phyloP scores from a whole-genome alignment of 2,329 filamentous ascomycete species.

The Stylonectria norvegica region DNA sequence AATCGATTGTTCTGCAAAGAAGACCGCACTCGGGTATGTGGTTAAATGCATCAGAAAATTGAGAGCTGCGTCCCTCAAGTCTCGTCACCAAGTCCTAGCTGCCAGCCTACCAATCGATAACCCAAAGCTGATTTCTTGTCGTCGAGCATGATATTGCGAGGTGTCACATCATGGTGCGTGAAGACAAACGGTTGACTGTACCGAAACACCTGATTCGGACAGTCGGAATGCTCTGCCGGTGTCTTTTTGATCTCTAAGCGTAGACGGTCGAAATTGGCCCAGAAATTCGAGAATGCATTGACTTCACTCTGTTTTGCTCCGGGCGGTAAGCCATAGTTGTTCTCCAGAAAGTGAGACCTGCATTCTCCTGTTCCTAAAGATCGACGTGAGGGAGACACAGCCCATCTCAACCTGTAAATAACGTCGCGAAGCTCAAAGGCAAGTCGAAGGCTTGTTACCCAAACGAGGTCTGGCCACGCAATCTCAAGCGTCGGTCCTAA shows the following conservation, averaged over 20 bases:
- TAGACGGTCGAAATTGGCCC: constrained; percentile 8
- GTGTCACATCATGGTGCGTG: constrained; percentile 14
- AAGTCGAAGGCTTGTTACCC: constrained; percentile 9
- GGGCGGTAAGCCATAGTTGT: constrained; percentile 8
- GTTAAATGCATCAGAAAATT: too few species aligned
- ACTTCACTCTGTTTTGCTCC: constrained; percentile 5
- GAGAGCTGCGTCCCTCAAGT: too few species aligned
- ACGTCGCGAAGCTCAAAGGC: constrained; percentile 11
- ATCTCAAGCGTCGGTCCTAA: constrained; percentile 5
- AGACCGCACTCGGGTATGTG: too few species aligned
- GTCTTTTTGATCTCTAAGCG: constrained; percentile 11
- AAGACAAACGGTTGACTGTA: constrained; percentile 8
- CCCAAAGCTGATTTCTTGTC: constrained; percentile 6
- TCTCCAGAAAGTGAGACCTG: constrained; percentile 9
- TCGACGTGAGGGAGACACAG: constrained; percentile 3
- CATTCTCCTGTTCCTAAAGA: constrained; percentile 11
- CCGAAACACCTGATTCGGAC: constrained; percentile 3
- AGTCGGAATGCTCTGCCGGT: constrained; percentile 5
- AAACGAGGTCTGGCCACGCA: constrained; percentile 8
- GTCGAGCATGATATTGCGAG: constrained; percentile 16
- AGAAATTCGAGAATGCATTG: constrained; percentile 12
- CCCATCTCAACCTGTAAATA: constrained; percentile 9
- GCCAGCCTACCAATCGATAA: constrained; percentile 18
- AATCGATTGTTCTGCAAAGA: too few species aligned
- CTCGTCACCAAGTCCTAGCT: too few species aligned